Evolutionary conservation across 2,329 filamentous ascomycete genomes (phyloP), one percentile per base, ranked within the genome.

Genomic region (Whalleya microplaca): DNA sequence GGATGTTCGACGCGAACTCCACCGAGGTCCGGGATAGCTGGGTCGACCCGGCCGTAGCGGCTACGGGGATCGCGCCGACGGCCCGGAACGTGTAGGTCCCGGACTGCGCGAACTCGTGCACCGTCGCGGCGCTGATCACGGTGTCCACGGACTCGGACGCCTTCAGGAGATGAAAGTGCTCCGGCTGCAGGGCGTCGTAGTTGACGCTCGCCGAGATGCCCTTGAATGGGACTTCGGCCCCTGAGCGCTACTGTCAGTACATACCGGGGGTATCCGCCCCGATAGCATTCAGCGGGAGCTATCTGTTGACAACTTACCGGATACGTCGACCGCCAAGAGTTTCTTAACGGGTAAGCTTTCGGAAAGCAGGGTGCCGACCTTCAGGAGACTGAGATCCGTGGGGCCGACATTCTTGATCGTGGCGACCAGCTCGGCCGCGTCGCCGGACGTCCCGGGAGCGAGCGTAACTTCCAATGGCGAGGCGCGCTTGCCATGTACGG

Each of bases 331-430:
- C 18, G 48, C 56, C 9, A 41, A 41, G 21, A 66, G 45, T 29
- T 59, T 64, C 21, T 62, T 52, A 8, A 66, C 42, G 1, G 64
- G 64, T 12, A 66, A 46, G 19, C 21, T 47, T 4, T 60, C 53
- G 41, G 64, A 64, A 14, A 68, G 58, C 10, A 67, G 50, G 14
- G 64, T 65, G 21, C 66, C 64, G 19, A 66, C 51, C 23, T 55
- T 64, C 40, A 68, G 40, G 23, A 68, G 45, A 19, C 63, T 67
- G 6, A 68, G 59, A 21, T 67, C 61, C 12, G 40, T 37, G 6
- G 57, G 20, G 7, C 64, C 62, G 16, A 48, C 45, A 10, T 67
- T 67, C 42, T 47, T 62, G 41, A 66, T 60, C 14, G 54, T 66
- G 6, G 60, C 64, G 20, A 64, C 43, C n/a, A 65, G 46, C 41